These are phyloP conservation scores for Ceratocystis diversiconidia DNA, from an alignment of 2,329 filamentous ascomycete genomes.

Conservation along the genomic window DNA sequence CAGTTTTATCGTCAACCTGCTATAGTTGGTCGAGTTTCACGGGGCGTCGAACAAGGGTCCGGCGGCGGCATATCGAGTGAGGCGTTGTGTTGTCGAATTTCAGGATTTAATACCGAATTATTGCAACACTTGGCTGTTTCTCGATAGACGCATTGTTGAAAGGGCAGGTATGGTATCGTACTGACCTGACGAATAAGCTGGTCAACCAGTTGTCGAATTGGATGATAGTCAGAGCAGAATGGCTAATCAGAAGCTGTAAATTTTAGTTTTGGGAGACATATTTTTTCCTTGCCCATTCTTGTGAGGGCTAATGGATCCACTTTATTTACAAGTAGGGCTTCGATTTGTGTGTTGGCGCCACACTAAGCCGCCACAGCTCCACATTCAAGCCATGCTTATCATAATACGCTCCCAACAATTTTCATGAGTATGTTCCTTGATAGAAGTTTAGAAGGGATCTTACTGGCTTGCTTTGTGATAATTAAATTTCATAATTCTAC, in stretches of 20 bases:
- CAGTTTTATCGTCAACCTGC: slow-evolving; percentile 11
- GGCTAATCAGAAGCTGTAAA: slow-evolving; percentile 3
- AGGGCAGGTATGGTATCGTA: slow-evolving; percentile 19
- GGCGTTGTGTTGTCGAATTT: not conserved
- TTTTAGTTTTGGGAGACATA: slow-evolving; percentile 9
- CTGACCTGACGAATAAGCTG: slow-evolving; percentile 36
- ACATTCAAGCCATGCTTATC: not conserved
- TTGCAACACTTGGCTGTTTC: not conserved
- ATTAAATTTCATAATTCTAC: not conserved
- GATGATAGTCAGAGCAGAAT: slow-evolving; percentile 23
- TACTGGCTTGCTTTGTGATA: no score
- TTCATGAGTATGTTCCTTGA: no score
- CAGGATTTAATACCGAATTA: not conserved
- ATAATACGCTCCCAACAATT: not conserved
- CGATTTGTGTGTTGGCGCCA: slow-evolving; percentile 9
- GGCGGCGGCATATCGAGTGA: not conserved
- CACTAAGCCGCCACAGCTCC: not conserved
- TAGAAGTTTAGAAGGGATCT: no score
- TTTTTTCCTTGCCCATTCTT: slow-evolving; percentile 8
- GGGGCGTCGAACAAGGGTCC: not conserved
- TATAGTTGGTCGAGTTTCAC: not conserved
- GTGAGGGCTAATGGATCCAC: slow-evolving; percentile 14
- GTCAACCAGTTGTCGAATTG: slow-evolving; percentile 36
- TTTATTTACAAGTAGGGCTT: slow-evolving; percentile 11
- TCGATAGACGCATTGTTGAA: not conserved